phyloP scores from a whole-genome alignment of 2,329 filamentous ascomycete species.

The Cladorrhinum sp. region DNA sequence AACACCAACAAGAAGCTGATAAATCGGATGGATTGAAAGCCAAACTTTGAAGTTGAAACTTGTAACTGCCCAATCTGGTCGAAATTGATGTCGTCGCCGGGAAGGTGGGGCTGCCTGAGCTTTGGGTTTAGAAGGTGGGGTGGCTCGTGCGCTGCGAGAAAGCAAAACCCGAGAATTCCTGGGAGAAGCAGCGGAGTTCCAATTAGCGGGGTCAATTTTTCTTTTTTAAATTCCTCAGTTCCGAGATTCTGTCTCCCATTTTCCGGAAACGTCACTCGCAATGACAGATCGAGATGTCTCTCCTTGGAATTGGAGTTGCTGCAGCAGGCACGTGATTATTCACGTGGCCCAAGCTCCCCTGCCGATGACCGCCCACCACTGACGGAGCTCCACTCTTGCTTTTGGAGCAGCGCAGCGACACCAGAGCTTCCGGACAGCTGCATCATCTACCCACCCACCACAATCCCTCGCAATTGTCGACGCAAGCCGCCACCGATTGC shows the following conservation, averaged over 20 bases:
- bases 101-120: not conserved
- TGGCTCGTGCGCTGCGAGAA: not conserved
- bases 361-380: not conserved
- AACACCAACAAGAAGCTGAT: not conserved
- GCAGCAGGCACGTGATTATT: not conserved
- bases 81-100: not conserved
- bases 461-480: conserved; percentile 25
- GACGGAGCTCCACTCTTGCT: conserved; percentile 19
- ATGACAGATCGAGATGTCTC: no score
- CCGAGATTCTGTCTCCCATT: no score
- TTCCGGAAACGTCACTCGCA: no score
- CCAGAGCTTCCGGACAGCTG: conserved; percentile 8
- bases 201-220: no score
- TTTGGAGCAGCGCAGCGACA: not conserved
- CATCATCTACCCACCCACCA: conserved; percentile 15
- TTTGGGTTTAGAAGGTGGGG: not conserved
- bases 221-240: no score
- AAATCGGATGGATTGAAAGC: not conserved
- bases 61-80: not conserved
- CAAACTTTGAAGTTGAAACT: not conserved
- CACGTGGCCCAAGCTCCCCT: conserved; percentile 7
- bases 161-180: no score
- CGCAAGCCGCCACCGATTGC: conserved; percentile 28
- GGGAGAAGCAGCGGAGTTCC: no score
- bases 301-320: not conserved